phyloP scores from a whole-genome alignment of 2,329 filamentous ascomycete genomes.

The Ophiostoma perfectum region DNA sequence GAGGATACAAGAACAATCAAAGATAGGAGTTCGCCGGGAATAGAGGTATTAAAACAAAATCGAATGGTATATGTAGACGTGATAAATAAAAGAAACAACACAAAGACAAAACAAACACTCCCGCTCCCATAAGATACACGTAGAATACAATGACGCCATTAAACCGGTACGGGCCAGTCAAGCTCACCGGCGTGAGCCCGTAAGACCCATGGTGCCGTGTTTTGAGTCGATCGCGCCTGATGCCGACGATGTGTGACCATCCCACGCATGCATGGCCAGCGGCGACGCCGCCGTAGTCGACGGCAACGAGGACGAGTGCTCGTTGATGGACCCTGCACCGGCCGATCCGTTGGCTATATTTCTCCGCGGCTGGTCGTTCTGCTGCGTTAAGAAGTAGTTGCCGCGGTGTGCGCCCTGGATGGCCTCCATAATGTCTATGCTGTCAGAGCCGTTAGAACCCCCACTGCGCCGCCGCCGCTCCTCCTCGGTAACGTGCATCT shows the following conservation, averaged over 20 bases:
- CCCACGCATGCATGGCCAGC: slow-evolving; percentile 13
- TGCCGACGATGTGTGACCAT: slow-evolving; percentile 3
- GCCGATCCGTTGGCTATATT: background rate
- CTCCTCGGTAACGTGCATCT: slow-evolving; percentile 23
- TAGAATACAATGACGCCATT: background rate
- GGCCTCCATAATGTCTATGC: slow-evolving; percentile 13
- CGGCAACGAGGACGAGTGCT: background rate
- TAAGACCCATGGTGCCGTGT: background rate
- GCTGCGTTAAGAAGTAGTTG: slow-evolving; percentile 24
- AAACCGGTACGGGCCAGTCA: background rate
- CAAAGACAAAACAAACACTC: background rate
- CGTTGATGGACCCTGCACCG: slow-evolving; percentile 4
- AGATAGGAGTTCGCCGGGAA: too few species aligned
- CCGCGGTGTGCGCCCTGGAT: slow-evolving; percentile 23
- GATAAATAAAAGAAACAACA: background rate
- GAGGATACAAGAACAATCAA: too few species aligned
- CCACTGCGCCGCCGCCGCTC: slow-evolving; percentile 17
- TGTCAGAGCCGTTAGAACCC: slow-evolving; percentile 14
- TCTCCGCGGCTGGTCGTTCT: slow-evolving; percentile 9
- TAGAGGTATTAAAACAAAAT: background rate
- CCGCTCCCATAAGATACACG: background rate
- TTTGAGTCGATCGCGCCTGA: background rate
- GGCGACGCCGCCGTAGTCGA: slow-evolving; percentile 13
- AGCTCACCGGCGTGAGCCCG: background rate
- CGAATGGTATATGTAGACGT: background rate